Percentiles rank a stretch among this genome's conserved stretches.
phyloP scores from a whole-genome alignment of 805 yeast species.

The Nakazawaea wickerhamii region DNA sequence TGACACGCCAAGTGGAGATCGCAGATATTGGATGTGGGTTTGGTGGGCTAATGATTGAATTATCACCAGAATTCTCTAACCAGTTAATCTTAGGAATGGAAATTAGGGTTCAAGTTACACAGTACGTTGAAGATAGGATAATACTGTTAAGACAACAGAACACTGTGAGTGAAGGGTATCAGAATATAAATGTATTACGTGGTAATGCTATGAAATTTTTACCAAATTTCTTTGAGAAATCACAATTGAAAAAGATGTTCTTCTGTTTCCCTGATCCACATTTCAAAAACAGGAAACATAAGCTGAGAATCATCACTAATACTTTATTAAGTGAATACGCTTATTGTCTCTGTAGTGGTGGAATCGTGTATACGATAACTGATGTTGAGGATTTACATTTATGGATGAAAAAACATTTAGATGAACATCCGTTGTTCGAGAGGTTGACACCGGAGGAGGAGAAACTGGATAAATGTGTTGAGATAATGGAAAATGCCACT shows the following conservation, averaged over 20 bases:
- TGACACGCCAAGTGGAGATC: constrained; percentile 62
- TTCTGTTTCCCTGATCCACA: constrained; percentile 99
- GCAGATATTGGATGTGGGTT: constrained; percentile 98
- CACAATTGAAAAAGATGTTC: constrained; percentile 85
- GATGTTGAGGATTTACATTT: constrained; percentile 90
- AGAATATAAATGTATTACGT: constrained; percentile 83
- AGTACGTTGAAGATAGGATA: constrained; percentile 93
- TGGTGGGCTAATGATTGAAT: constrained; percentile 81
- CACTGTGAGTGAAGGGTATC: constrained; percentile 38
- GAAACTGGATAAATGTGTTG: constrained; percentile 70
- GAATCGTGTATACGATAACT: constrained; percentile 88
- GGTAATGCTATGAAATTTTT: constrained; percentile 97
- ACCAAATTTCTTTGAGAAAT: constrained; percentile 85
- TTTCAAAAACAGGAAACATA: constrained; percentile 94
- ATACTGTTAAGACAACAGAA: constrained; percentile 72
- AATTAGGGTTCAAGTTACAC: constrained; percentile 95
- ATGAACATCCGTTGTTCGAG: constrained; percentile 86
- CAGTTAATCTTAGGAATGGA: constrained; percentile 89
- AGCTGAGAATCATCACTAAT: constrained; percentile 90
- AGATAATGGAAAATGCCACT: constrained; percentile 85
- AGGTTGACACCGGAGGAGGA: constrained; percentile 80
- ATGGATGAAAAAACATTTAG: constrained; percentile 95
- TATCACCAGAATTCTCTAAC: constrained; percentile 74
- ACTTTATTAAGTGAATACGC: constrained; percentile 92
- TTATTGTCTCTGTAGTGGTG: constrained; percentile 79